Evolutionary conservation across 2,329 filamentous ascomycete species (phyloP), one percentile per base, ranked within the genome.

Genomic region (Lecanicillium sp.): DNA sequence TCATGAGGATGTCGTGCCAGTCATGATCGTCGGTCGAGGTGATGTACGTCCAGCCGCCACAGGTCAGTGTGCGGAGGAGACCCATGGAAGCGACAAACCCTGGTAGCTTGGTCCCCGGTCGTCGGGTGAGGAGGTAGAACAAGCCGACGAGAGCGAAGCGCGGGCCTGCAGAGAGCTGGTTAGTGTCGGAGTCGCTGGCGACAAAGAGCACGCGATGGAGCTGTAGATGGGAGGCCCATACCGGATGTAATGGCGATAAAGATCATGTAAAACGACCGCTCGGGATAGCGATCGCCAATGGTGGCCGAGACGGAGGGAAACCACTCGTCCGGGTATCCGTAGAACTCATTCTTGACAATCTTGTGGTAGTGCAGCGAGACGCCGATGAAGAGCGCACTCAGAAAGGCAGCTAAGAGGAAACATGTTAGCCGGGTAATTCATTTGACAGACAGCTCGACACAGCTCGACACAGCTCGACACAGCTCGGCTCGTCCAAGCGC

Each of bases 1-100:
- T 96, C 92, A 98, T 98, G 60, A 98, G 90, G 46, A 97, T 90
- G 56, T 98, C 92, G 60, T 98, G 92, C 89, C 88, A 97, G 62
- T 94, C 81, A 62, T 98, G 92, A 59, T 97, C 87, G 59, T 98
- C 92, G 31, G 92, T 98, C 45, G 92, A 97, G 18, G 92, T 98
- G 45, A 98, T 81, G 62, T 97, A 98, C 38, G 92, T 96, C 90
- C 92, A 98, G 43, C 92, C 92, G 51, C 90, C 92, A 56, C 92
- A 98, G 4, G 88, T 95, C 42, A 97, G 66, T 9, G 90, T 96
- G 52, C 92, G 80, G 55, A 97, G 82, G 37, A 96, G 49, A 40
- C 92, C 92, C 51, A 86, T 81, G 29, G 74, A 74, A 33, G 83
- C 83, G 44, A 97, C 74, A 46, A 92, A 81, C 57, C 87, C 88